Evolutionary conservation across 2,329 filamentous ascomycete genomes (phyloP), one percentile per base, ranked within the genome.

Genomic region (Cladosporium halotolerans): DNA sequence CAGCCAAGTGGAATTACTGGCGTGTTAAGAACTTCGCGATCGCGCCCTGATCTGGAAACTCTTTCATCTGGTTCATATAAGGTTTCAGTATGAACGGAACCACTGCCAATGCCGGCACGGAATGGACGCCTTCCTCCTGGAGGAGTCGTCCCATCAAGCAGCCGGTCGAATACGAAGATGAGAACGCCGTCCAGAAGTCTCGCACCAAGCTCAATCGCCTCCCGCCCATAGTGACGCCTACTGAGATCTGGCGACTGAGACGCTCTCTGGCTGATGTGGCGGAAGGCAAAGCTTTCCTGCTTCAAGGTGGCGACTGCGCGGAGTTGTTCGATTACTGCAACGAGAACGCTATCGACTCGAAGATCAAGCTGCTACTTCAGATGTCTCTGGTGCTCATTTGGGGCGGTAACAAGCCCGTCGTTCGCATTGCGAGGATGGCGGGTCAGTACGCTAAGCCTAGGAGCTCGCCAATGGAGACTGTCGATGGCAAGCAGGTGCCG

Each of bases 311-410:
- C 44, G 93, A 99, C 73, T 99, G 93, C 67, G 93, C 93, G 13
- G 93, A 99, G 75, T 80, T 97, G 9, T 99, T 99, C 66, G 89
- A 93, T 71, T 99, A 99, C 76, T 99, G 93, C 72, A 85, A 88
- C 63, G 86, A 90, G 68, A 80, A 81, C 11, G 86, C 88, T 60
- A 96, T 99, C 62, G 90, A 97, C 73, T 86, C 89, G 58, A 99
- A 97, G 77, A 89, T 97, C 71, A 97, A 97, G 74, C 81, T 99
- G 23, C 80, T 99, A 31, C 76, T 99, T 55, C 93, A 99, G 74
- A 97, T 99, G 92, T 95, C 89, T 60, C 75, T 99, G 62, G 89
- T 99, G 1, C 78, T 99, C 56, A 91, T 97, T 69, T 96, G 91
- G 86, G 93, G 89, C 36, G 77, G 79, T 19, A 83, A 85, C 63